Conservation (phyloP, 208 protist genomes). For the Trypanosoma mega region DNA sequence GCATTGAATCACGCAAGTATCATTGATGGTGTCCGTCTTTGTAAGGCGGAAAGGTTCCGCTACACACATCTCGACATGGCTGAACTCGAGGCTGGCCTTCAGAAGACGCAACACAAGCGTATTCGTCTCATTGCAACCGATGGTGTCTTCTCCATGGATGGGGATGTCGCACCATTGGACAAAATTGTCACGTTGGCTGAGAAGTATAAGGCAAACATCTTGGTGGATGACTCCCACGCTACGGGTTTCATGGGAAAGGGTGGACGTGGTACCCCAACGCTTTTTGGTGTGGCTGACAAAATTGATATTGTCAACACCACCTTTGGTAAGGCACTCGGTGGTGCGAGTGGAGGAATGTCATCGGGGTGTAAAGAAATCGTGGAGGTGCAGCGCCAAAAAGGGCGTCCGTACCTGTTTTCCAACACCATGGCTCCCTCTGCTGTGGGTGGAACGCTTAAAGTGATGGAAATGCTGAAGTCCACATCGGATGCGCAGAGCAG, state of each 20-base stretch:
- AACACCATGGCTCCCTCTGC: constrained; percentile 84
- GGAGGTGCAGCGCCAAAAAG: constrained; percentile 71
- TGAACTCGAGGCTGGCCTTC: constrained; percentile 69
- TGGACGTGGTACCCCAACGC: constrained; percentile 60
- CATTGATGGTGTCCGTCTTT: constrained; percentile 89
- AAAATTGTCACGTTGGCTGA: constrained; percentile 75
- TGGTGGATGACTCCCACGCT: constrained; percentile 85
- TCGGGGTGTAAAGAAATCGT: constrained; percentile 63
- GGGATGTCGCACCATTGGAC: constrained; percentile 81
- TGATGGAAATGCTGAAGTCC: constrained; percentile 51
- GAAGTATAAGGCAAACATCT: constrained; percentile 68
- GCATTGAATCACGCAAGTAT: constrained; percentile 89
- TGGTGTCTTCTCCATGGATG: constrained; percentile 87
- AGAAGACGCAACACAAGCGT: constrained; percentile 42
- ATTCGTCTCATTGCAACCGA: constrained; percentile 85
- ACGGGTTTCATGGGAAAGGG: constrained; percentile 79
- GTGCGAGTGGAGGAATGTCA: constrained; percentile 52
- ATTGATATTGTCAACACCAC: constrained; percentile 85
- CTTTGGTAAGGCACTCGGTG: constrained; percentile 78
- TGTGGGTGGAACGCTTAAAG: constrained; percentile 64
- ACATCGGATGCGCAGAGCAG: constrained; percentile 26
- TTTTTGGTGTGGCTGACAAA: constrained; percentile 51
- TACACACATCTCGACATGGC: constrained; percentile 82
- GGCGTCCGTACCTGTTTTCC: constrained; percentile 89
- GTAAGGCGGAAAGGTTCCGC: constrained; percentile 54